Conservation (phyloP, 176 grass and related monocot species). For the Rhynchospora tenuis region DNA sequence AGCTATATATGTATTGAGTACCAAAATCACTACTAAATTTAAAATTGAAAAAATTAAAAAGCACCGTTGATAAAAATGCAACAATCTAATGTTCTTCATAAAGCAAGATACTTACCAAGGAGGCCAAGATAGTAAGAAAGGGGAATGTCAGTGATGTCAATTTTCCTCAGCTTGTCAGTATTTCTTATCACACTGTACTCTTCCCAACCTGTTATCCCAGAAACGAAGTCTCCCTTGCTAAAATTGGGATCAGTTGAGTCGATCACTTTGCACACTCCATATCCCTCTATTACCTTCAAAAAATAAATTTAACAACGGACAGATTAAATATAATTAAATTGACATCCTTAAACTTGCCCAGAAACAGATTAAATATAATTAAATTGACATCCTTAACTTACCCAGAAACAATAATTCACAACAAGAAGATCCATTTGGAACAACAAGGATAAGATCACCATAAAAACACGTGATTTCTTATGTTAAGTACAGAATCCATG, state of each 20-base stretch:
- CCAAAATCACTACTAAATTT: neutral
- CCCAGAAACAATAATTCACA: too few species aligned
- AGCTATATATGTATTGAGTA: neutral
- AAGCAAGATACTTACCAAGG: conserved; percentile 36
- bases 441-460: neutral
- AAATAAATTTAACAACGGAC: neutral
- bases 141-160: conserved; percentile 40
- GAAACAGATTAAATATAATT: neutral
- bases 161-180: conserved; percentile 53
- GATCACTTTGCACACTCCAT: conserved; percentile 56
- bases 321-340: neutral
- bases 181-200: conserved; percentile 61
- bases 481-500: too few species aligned
- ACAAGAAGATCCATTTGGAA: too few species aligned
- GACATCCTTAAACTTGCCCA: neutral
- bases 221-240: conserved; percentile 45
- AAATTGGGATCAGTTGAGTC: conserved; percentile 61
- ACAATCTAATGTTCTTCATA: neutral
- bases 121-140: conserved; percentile 81
- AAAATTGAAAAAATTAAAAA: neutral
- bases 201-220: conserved; percentile 80
- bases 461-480: too few species aligned
- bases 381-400: too few species aligned
- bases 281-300: conserved; percentile 55
- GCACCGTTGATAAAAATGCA: neutral